Evolutionary conservation across 768 basidiomycete genomes (phyloP).

Genomic region (Pisolithus tinctorius): DNA sequence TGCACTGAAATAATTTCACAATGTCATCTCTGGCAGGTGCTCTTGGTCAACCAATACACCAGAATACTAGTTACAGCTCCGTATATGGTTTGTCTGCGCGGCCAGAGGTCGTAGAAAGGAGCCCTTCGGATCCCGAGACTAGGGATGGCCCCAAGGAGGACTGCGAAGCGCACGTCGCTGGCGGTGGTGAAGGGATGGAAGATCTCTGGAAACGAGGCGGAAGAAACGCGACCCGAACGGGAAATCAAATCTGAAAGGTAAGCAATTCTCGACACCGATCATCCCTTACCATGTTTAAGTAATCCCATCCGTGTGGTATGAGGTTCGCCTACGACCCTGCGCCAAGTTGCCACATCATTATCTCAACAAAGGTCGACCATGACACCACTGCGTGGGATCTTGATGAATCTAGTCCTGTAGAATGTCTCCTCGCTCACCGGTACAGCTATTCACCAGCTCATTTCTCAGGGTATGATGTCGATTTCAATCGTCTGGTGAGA

Average conservation of each 20-base stretch:
- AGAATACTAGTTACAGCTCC: conserved; percentile 13
- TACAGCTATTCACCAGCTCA: background rate
- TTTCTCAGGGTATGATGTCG: background rate
- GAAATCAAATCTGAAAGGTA: conserved; percentile 48
- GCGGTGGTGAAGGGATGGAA: conserved; percentile 54
- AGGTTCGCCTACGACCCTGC: no score
- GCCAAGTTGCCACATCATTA: no score
- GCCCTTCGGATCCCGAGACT: conserved; percentile 12
- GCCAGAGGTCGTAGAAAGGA: conserved; percentile 40
- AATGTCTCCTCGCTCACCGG: background rate
- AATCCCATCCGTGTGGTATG: no score
- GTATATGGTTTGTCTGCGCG: conserved; percentile 2
- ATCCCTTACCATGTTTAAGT: no score
- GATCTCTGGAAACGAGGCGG: conserved; percentile 74
- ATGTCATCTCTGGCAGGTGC: conserved; percentile 63
- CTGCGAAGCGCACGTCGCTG: conserved; percentile 10
- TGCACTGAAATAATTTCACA: background rate
- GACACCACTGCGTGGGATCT: no score
- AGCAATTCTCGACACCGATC: no score
- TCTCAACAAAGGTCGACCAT: no score
- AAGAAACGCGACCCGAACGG: conserved; percentile 23
- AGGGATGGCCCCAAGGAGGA: conserved; percentile 11
- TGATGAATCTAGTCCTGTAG: no score
- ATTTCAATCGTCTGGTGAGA: conserved; percentile 50
- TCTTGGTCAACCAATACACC: conserved; percentile 33